Conservation (phyloP, 139 green algal genomes). For the Ettlia oleoabundans region DNA sequence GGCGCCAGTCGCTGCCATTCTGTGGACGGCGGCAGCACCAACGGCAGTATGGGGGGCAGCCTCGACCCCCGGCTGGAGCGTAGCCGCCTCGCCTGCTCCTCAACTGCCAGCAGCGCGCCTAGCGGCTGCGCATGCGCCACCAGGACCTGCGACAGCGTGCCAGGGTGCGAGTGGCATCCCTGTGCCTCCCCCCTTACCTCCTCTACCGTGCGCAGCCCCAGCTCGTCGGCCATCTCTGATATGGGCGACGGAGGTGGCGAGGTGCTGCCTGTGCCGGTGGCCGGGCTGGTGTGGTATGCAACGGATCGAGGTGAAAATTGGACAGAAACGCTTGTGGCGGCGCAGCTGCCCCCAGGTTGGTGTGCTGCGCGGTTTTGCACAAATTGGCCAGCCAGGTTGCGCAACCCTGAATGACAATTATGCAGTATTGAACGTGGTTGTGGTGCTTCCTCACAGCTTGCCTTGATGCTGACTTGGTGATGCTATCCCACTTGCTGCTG, state of each 20-base stretch:
- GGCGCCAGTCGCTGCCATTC: conserved; percentile 2
- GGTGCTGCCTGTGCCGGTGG: conserved; percentile 26
- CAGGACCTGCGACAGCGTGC: too few species aligned
- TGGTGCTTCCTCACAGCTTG: background rate
- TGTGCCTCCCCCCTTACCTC: background rate
- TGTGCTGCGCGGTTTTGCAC: background rate
- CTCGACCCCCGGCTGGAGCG: background rate
- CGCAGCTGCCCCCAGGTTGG: conserved; percentile 21
- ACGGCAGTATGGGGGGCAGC: too few species aligned
- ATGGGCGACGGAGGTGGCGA: background rate
- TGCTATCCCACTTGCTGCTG: background rate
- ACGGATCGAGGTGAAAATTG: conserved; percentile 37
- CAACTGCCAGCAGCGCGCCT: background rate
- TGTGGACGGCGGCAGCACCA: background rate
- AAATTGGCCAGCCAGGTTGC: too few species aligned
- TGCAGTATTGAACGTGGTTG: background rate
- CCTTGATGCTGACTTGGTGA: too few species aligned
- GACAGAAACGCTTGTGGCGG: conserved; percentile 42
- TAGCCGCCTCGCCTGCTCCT: conserved; percentile 6
- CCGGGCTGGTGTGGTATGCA: conserved; percentile 46
- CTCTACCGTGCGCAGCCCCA: background rate
- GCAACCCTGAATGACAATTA: too few species aligned
- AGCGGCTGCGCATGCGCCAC: too few species aligned
- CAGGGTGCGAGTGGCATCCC: too few species aligned
- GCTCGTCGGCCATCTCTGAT: conserved; percentile 10